Evolutionary conservation across 495 filamentous ascomycete genomes (phyloP), one percentile per base, ranked within the genome.

Genomic region (Symbiotaphrina buchneri): DNA sequence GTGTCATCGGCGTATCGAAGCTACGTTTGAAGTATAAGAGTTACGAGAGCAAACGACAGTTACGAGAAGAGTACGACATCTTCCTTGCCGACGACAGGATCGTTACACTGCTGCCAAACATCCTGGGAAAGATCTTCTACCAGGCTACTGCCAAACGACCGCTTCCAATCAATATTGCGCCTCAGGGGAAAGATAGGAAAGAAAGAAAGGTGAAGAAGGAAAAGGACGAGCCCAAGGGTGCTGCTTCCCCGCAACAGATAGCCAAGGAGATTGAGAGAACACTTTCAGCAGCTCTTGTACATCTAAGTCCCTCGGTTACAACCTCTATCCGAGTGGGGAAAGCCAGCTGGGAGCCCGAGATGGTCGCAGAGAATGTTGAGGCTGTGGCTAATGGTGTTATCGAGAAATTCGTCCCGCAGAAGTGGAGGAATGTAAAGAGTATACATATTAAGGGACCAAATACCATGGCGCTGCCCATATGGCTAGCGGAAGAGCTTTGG

Each of bases 401-500:
- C 2, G 68, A 76, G 21, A 80, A 76, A 48, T 76, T 72, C 34
- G 62, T 95, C 4, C 62, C 82, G 4, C 70, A 80, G 41, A 70
- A 78, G 34, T 94, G 83, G 83, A 64, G 65, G 37, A 81, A 78
- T 45, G 65, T 95, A 30, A 70, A 72, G 49, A 63, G 64, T 28
- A 47, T 95, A 28, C 82, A 92, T 54, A 59, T 97, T 52, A 97
- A 95, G 59, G 74, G 76, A 5, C 71, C 78, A 6, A 67, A 73
- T 40, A 90, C 82, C 6, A 74, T 67, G 36, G 80, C 84, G 8
- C 56, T 97, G 41, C 87, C 87, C 10, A 70, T 97, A 37, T 97
- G 80, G 75, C 56, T 94, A 44, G 75, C 87, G 6, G 68, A 73
- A 43, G 78, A 95, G 56, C 53, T 97, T 31, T 97, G 84, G 80